Percentiles rank a stretch among this genome's conserved stretches.
Evolutionary conservation across 2,329 filamentous ascomycete genomes (phyloP).

Genomic region (Sarocladiaceae sp.): DNA sequence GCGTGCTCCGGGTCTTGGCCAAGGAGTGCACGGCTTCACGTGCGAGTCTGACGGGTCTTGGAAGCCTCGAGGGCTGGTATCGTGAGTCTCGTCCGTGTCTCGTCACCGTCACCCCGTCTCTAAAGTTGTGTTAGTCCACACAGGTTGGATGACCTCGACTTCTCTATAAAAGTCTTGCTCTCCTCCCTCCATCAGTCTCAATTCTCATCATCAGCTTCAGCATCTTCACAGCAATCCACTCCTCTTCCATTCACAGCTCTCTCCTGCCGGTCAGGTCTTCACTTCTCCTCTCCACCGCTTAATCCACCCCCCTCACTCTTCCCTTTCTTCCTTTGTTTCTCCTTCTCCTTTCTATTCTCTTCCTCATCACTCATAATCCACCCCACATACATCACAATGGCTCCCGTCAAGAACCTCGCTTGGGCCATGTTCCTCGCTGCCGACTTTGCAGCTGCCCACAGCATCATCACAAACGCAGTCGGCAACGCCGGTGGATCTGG

Average conservation of each 20-base stretch:
- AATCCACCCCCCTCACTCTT: not conserved
- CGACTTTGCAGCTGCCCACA: constrained; percentile 53
- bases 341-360: not conserved
- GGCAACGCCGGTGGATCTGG: constrained; percentile 53
- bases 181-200: not conserved
- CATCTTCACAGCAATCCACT: constrained; percentile 7
- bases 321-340: too few species aligned
- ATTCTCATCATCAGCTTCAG: constrained; percentile 5
- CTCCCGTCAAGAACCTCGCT: constrained; percentile 19
- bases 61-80: not conserved
- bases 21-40: too few species aligned
- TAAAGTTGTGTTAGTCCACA: too few species aligned
- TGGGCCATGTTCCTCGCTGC: constrained; percentile 46
- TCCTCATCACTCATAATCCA: constrained; percentile 1
- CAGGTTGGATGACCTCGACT: too few species aligned
- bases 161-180: not conserved
- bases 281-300: not conserved
- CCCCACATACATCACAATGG: constrained; percentile 26
- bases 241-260: constrained; percentile 4
- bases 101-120: too few species aligned
- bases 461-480: constrained; percentile 50
- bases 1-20: constrained; percentile 1
- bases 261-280: constrained; percentile 8
- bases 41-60: not conserved
- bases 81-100: constrained; percentile 6